phyloP scores from a whole-genome alignment of 371 early-diverging fungal genomes.

The Amoeboaphelidium protococcarum region DNA sequence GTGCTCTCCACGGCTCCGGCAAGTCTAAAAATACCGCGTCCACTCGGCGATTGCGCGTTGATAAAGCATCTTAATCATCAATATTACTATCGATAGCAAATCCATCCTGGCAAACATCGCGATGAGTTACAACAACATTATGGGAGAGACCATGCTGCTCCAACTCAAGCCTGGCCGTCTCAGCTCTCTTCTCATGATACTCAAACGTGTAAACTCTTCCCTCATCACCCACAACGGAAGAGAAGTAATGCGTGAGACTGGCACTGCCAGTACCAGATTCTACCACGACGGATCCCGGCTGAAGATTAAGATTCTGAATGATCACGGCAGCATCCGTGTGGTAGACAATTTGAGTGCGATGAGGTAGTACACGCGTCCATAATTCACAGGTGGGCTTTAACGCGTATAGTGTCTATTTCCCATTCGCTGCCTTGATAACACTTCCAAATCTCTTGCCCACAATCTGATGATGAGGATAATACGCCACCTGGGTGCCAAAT shows the following conservation, averaged over 20 bases:
- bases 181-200: slow-evolving; percentile 55
- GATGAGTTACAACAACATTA: slow-evolving; percentile 27
- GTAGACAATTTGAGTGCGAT: slow-evolving; percentile 87
- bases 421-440: no score
- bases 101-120: slow-evolving; percentile 76
- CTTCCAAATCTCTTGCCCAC: no score
- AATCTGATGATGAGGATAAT: no score
- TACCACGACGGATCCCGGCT: slow-evolving; percentile 47
- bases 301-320: slow-evolving; percentile 41
- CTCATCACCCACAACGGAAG: slow-evolving; percentile 49
- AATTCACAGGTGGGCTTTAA: no score
- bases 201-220: slow-evolving; percentile 59
- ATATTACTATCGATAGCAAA: slow-evolving; percentile 42
- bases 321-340: slow-evolving; percentile 74
- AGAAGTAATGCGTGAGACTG: slow-evolving; percentile 79
- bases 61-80: slow-evolving; percentile 26
- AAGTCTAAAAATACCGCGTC: slow-evolving; percentile 41
- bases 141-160: slow-evolving; percentile 36
- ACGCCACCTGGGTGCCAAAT: no score
- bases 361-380: slow-evolving; percentile 73
- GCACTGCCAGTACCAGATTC: slow-evolving; percentile 93
- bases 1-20: slow-evolving; percentile 87
- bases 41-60: no score
- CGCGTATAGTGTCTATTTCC: no score
- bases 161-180: slow-evolving; percentile 45